Evolutionary conservation across 129 eudicot species (phyloP), one percentile per base, ranked within the genome.

Genomic region (Erigeron canadensis): DNA sequence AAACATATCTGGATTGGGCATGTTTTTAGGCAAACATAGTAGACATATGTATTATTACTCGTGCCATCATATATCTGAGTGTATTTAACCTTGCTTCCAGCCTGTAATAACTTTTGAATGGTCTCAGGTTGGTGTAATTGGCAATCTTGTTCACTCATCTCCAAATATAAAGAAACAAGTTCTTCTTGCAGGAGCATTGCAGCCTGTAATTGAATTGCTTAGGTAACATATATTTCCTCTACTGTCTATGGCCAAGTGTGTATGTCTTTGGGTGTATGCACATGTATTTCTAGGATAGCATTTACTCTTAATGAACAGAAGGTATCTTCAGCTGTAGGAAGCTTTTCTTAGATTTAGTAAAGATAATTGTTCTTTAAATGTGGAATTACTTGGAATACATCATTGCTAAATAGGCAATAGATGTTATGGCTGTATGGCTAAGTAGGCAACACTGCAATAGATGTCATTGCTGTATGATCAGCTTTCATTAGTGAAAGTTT

Each of bases 111-210:
- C 65, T 47, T 69, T 2, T 50, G 19, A 16, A 56, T 46, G 68
- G 72, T 70, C 1, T 72, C 15, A 95, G 99, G 99, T 95, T 83
- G 99, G 99, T 66, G 97, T 95, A 34, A 95, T 95, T 63, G 99
- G 99, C 58, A 95, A 95, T 80, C 80, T 95, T 75, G 99, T 95
- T 17, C 99, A 95, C 79, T 95, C 99, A 57, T 95, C 99, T 16
- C 95, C 96, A 23, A 71, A 78, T 59, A 95, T 95, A 57, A 95
- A 95, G 85, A 90, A 86, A 73, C 89, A 88, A 75, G 99, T 95
- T 76, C 97, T 95, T 41, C 84, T 79, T 71, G 97, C 97, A 50
- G 99, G 99, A 80, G 99, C 99, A 56, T 69, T 95, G 83, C 99
- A 95, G 60, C 99, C 99, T 77, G 99, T 95, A 8, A 95, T 95